A percentile compares a stretch with the other conserved stretches of the same genome.
phyloP scores from a whole-genome alignment of 2,329 filamentous ascomycete species.

The Penicillium sp. region DNA sequence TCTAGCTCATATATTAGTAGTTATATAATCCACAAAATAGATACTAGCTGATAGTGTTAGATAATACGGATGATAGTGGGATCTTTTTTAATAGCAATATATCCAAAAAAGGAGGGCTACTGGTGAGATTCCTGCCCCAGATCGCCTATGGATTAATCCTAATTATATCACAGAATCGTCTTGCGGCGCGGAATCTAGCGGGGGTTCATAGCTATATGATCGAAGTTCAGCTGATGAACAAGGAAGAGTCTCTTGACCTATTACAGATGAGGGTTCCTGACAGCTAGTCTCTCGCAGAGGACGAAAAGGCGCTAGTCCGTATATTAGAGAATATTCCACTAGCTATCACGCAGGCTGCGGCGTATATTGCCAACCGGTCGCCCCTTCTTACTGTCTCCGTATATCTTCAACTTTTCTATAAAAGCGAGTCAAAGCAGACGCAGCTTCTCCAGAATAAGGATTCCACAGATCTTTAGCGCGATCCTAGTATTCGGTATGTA shows the following conservation, averaged over 20 bases:
- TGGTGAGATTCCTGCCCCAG: constrained; percentile 21
- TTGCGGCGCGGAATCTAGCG: constrained; percentile 16
- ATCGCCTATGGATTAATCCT: constrained; percentile 20
- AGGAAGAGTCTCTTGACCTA: constrained; percentile 15
- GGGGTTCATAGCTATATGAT: constrained; percentile 11
- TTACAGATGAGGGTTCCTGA: constrained; percentile 8
- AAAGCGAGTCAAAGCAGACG: constrained; percentile 34
- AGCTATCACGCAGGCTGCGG: constrained; percentile 32
- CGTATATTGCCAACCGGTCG: constrained; percentile 29
- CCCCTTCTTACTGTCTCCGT: constrained; percentile 34
- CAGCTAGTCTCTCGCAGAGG: neutral
- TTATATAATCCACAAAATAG: constrained; percentile 21
- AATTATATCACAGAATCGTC: constrained; percentile 25
- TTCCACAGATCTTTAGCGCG: constrained; percentile 35
- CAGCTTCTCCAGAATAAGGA: constrained; percentile 34
- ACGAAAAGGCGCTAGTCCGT: constrained; percentile 14
- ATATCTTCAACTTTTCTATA: constrained; percentile 46
- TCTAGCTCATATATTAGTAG: constrained; percentile 33
- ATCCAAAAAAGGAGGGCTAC: constrained; percentile 17
- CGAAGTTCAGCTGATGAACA: constrained; percentile 12
- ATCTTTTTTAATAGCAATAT: constrained; percentile 13
- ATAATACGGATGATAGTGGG: constrained; percentile 22
- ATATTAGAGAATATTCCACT: constrained; percentile 12
- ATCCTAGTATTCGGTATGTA: constrained; percentile 39
- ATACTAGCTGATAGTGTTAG: constrained; percentile 28